Percentiles rank a stretch among this genome's conserved stretches.
phyloP scores from a whole-genome alignment of 257 asterid genomes.

The Parsonsia alboflavescens region DNA sequence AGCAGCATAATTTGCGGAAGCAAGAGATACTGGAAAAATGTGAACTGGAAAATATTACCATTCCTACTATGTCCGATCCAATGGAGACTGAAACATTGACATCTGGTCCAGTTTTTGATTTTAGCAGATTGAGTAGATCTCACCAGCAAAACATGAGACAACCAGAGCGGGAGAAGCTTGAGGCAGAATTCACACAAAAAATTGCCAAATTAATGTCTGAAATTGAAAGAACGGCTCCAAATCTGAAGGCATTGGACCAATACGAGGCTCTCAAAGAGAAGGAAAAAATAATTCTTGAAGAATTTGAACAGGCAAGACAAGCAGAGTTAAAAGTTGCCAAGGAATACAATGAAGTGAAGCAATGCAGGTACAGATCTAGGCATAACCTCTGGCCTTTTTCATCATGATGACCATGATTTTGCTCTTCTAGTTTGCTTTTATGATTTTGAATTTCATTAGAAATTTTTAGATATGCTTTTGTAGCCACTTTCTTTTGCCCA shows the following conservation, averaged over 20 bases:
- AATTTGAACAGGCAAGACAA: constrained; percentile 88
- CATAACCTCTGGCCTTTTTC: neutral
- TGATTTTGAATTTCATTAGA: neutral
- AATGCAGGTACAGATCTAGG: constrained; percentile 43
- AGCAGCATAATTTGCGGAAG: constrained; percentile 65
- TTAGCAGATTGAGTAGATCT: constrained; percentile 59
- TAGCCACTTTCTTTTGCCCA: neutral
- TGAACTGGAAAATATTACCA: constrained; percentile 67
- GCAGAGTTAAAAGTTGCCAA: constrained; percentile 70
- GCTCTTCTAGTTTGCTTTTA: neutral
- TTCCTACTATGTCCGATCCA: constrained; percentile 75
- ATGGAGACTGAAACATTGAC: constrained; percentile 60
- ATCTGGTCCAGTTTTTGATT: constrained; percentile 66
- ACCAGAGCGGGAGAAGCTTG: constrained; percentile 84
- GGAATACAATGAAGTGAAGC: constrained; percentile 66
- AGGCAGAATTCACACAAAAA: constrained; percentile 72
- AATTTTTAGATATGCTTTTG: neutral
- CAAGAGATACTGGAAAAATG: constrained; percentile 90
- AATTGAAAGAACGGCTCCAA: constrained; percentile 90
- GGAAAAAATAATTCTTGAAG: constrained; percentile 67
- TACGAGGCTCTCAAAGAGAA: constrained; percentile 79
- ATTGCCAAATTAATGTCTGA: constrained; percentile 61
- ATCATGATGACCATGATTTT: neutral
- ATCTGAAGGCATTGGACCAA: constrained; percentile 89
- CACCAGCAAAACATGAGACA: constrained; percentile 68